phyloP scores from a whole-genome alignment of 495 filamentous ascomycete genomes.

The Neurospora sp. region DNA sequence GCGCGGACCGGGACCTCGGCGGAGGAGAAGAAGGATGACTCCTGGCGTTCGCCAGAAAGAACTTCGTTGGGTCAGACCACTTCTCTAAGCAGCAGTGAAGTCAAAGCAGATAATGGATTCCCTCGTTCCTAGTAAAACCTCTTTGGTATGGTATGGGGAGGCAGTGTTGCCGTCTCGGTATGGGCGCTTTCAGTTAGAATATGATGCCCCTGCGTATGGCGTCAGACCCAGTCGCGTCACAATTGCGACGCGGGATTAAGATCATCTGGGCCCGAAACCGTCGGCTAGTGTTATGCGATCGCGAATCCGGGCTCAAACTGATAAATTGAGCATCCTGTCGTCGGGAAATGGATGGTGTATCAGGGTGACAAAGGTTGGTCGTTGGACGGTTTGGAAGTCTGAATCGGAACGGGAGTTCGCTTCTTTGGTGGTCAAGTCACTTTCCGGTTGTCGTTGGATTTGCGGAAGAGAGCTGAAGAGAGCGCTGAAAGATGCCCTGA shows the following conservation, averaged over 20 bases:
- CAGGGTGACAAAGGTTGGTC: neutral
- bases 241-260: constrained; percentile 30
- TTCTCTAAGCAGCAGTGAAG: neutral
- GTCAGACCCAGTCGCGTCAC: constrained; percentile 34
- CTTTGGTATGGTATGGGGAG: neutral
- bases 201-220: neutral
- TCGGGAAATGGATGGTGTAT: constrained; percentile 19
- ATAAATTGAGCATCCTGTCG: constrained; percentile 29
- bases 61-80: neutral
- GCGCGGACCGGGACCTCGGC: neutral
- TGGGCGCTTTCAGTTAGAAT: neutral
- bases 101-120: neutral
- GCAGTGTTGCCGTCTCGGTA: neutral
- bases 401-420: neutral
- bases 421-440: constrained; percentile 6
- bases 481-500: neutral
- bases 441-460: constrained; percentile 18
- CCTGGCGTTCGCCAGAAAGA: neutral
- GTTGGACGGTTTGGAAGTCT: neutral
- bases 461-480: constrained; percentile 4
- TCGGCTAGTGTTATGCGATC: constrained; percentile 29
- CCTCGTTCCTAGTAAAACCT: neutral
- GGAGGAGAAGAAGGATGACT: neutral
- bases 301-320: constrained; percentile 18
- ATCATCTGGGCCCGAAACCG: constrained; percentile 26